phyloP scores from a whole-genome alignment of 1,139 yeast species.

The Arxiozyma heterogenica region DNA sequence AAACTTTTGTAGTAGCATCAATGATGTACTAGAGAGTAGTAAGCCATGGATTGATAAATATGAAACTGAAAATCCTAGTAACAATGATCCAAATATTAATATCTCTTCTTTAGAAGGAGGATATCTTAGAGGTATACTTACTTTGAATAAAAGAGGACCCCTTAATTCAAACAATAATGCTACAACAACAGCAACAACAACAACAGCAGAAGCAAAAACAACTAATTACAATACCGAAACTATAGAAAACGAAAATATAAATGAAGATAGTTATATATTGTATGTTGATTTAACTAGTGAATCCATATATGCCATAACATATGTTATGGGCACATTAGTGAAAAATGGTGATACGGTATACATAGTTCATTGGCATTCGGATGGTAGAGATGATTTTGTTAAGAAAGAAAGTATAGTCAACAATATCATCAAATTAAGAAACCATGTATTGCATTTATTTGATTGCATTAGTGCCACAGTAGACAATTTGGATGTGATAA shows the following conservation, averaged over 20 bases:
- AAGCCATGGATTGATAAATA: conserved; percentile 24
- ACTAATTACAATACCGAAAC: not conserved
- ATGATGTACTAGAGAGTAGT: conserved; percentile 23
- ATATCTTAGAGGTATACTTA: conserved; percentile 21
- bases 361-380: conserved; percentile 53
- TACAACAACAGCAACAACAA: too few species aligned
- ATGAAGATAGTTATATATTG: conserved; percentile 41
- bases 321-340: conserved; percentile 81
- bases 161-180: not conserved
- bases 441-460: conserved; percentile 21
- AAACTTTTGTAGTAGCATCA: conserved; percentile 24
- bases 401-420: conserved; percentile 9
- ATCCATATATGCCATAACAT: conserved; percentile 76
- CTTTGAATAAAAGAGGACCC: conserved; percentile 12
- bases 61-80: conserved; percentile 5
- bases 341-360: conserved; percentile 79
- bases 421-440: conserved; percentile 17
- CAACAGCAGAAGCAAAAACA: too few species aligned
- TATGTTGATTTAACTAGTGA: conserved; percentile 83
- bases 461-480: conserved; percentile 26
- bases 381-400: conserved; percentile 7
- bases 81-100: not conserved
- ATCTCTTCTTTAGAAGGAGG: conserved; percentile 16
- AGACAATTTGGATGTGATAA: conserved; percentile 22
- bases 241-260: not conserved